Conservation (phyloP, 805 yeast genomes). For the Candida odintsovae region DNA sequence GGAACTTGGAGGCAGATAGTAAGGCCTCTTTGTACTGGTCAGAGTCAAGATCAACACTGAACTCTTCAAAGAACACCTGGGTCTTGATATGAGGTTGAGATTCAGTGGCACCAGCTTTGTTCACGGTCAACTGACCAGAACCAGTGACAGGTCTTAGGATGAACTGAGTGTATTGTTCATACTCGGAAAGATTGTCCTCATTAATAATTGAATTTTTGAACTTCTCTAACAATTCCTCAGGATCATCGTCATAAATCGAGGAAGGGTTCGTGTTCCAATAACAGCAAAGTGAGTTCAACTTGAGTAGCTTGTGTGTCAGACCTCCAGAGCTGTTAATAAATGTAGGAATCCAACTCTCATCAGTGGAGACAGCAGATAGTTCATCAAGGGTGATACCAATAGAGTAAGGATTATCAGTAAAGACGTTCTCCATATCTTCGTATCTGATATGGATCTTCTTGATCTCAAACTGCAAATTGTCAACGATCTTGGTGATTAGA, state of each 20-base stretch:
- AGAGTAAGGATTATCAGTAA: constrained; percentile 72
- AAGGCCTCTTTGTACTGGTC: constrained; percentile 78
- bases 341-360: constrained; percentile 76
- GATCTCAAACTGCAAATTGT: constrained; percentile 86
- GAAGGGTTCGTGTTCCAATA: constrained; percentile 76
- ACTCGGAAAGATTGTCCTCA: constrained; percentile 27
- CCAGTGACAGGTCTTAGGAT: constrained; percentile 87
- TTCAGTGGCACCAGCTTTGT: constrained; percentile 72
- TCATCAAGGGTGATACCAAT: constrained; percentile 81
- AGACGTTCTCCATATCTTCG: constrained; percentile 67
- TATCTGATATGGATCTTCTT: constrained; percentile 88
- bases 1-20: constrained; percentile 75
- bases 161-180: constrained; percentile 37
- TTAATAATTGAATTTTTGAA: constrained; percentile 41
- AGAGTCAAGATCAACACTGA: constrained; percentile 81
- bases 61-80: constrained; percentile 78
- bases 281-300: constrained; percentile 65
- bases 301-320: constrained; percentile 70
- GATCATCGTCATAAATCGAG: constrained; percentile 42
- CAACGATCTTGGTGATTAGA: constrained; percentile 82
- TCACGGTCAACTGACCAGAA: constrained; percentile 71
- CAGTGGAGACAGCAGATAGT: constrained; percentile 87
- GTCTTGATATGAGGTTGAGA: constrained; percentile 63
- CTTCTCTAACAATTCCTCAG: constrained; percentile 39
- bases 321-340: constrained; percentile 68